Conservation (phyloP, 2,329 filamentous ascomycete species). For the Nemania diffusa region DNA sequence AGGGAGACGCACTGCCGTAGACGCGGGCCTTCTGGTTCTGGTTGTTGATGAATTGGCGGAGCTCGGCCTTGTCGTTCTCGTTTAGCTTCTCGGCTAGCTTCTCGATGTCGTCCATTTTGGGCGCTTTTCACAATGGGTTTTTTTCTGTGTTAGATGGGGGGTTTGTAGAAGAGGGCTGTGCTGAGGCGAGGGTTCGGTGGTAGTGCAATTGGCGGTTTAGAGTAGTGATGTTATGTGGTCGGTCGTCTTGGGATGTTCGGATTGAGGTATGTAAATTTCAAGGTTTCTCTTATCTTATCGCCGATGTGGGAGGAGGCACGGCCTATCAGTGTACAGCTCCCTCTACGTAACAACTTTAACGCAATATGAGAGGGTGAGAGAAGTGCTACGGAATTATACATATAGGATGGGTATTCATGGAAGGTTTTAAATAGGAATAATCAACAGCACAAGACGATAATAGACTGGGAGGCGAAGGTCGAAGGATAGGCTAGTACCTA, state of each 20-base stretch:
- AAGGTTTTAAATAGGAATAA: background rate
- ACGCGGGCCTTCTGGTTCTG: constrained; percentile 85
- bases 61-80: constrained; percentile 84
- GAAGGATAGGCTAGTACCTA: background rate
- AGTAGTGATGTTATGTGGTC: background rate
- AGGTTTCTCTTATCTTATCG: constrained; percentile 40
- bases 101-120: constrained; percentile 54
- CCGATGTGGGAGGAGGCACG: constrained; percentile 17
- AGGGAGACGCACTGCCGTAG: constrained; percentile 63
- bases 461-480: background rate
- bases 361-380: background rate
- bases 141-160: background rate
- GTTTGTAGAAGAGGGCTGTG: background rate
- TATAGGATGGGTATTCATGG: no score
- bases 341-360: background rate
- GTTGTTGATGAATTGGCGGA: constrained; percentile 85
- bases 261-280: constrained; percentile 26
- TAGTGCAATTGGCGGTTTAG: background rate
- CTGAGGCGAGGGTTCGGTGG: background rate
- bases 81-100: constrained; percentile 81
- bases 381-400: background rate
- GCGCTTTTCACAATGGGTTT: background rate
- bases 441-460: background rate
- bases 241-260: background rate
- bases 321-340: background rate